These are phyloP conservation scores for Ogataea polymorpha DNA, from an alignment of 805 yeast species.

Conservation along the genomic window DNA sequence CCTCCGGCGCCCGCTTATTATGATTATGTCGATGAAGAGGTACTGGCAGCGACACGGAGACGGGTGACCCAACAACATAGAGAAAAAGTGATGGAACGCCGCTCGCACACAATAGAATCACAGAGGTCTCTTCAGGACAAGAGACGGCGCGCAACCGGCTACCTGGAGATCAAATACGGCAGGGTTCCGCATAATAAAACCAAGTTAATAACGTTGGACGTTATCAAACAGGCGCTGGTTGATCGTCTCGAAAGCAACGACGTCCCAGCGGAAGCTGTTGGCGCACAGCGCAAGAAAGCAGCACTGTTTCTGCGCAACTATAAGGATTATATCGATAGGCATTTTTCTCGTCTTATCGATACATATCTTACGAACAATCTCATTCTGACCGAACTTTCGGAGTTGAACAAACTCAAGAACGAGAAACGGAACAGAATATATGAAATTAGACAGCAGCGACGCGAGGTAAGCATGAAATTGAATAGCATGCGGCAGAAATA, in stretches of 20 bases:
- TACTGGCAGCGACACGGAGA: constrained; percentile 5
- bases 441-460: constrained; percentile 27
- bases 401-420: constrained; percentile 29
- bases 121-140: constrained; percentile 12
- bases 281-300: constrained; percentile 18
- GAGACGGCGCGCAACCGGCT: constrained; percentile 7
- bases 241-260: constrained; percentile 27
- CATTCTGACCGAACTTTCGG: constrained; percentile 29
- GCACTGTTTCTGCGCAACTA: constrained; percentile 24
- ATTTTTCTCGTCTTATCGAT: constrained; percentile 35
- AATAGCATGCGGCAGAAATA: constrained; percentile 19
- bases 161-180: constrained; percentile 24
- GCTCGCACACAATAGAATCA: not conserved
- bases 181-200: constrained; percentile 29
- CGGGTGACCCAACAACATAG: constrained; percentile 7
- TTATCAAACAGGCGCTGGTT: constrained; percentile 29
- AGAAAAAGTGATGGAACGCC: constrained; percentile 4
- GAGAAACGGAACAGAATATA: constrained; percentile 30
- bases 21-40: constrained; percentile 10
- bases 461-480: constrained; percentile 19
- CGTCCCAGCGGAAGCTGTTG: constrained; percentile 13
- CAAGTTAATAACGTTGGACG: constrained; percentile 32
- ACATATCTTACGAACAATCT: constrained; percentile 34
- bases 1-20: constrained; percentile 3
- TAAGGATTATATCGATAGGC: constrained; percentile 20